Conservation (phyloP, 139 green algal genomes). For the Coccomyxa sp. region DNA sequence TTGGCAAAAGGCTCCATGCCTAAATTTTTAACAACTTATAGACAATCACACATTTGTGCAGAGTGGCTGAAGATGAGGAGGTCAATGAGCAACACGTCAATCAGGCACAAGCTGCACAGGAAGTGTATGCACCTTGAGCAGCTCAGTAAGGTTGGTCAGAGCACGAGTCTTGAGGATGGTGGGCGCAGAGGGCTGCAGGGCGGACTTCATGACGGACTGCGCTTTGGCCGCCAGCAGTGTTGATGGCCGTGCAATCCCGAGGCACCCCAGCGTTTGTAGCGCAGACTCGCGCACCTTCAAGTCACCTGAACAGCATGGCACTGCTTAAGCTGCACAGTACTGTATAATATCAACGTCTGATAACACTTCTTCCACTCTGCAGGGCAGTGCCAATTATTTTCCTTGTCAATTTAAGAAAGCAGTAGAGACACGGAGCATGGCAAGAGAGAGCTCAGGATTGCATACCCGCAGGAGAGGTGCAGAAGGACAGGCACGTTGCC, state of each 20-base stretch:
- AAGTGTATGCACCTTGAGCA: conserved; percentile 44
- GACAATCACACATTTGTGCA: too few relatives aligned
- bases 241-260: conserved; percentile 57
- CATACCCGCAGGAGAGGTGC: background rate
- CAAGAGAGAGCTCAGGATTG: too few relatives aligned
- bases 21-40: too few relatives aligned
- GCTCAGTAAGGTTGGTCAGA: conserved; percentile 61
- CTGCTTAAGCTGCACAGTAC: background rate
- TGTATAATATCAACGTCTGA: background rate
- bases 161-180: conserved; percentile 47
- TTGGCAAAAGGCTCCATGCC: too few relatives aligned
- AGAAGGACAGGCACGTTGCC: conserved; percentile 36
- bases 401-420: too few relatives aligned
- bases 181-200: conserved; percentile 25
- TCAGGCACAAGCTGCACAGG: background rate
- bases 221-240: conserved; percentile 39
- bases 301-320: background rate
- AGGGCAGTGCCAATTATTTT: too few relatives aligned
- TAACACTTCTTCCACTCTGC: too few relatives aligned
- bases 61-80: too few relatives aligned
- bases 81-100: too few relatives aligned
- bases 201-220: conserved; percentile 23
- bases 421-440: too few relatives aligned
- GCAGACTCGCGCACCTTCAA: conserved; percentile 38
- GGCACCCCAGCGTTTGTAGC: conserved; percentile 58